A percentile compares a stretch with the other conserved stretches of the same genome.
phyloP scores from a whole-genome alignment of 2,329 filamentous ascomycete genomes.

The Paraphaeosphaeria minitans region DNA sequence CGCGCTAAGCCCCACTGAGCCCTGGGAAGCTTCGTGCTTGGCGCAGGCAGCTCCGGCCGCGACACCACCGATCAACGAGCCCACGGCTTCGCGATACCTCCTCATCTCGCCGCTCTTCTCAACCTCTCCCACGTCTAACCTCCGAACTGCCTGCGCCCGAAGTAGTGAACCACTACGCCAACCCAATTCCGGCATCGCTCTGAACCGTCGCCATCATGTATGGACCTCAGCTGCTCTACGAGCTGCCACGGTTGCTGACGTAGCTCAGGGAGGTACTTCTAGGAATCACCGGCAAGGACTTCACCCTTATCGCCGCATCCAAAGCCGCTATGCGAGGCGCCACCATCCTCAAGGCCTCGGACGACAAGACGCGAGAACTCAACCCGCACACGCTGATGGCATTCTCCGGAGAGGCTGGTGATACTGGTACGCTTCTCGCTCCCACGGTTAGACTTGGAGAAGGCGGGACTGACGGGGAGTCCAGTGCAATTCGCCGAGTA shows the following conservation, averaged over 20 bases:
- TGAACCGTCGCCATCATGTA: constrained; percentile 39
- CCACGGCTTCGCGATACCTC: constrained; percentile 4
- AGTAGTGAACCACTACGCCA: background rate
- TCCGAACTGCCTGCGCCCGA: background rate
- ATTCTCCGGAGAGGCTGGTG: constrained; percentile 93
- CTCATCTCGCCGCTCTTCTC: background rate
- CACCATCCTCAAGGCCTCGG: constrained; percentile 90
- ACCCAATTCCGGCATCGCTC: constrained; percentile 15
- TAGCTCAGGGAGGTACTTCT: constrained; percentile 91
- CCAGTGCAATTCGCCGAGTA: constrained; percentile 98
- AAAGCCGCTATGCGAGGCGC: constrained; percentile 98
- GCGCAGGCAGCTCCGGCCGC: constrained; percentile 22
- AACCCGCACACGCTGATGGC: constrained; percentile 96
- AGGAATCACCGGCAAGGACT: constrained; percentile 98
- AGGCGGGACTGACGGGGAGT: constrained; percentile 13
- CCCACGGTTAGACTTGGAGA: background rate
- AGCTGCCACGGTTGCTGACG: constrained; percentile 20
- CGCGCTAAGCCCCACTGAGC: background rate
- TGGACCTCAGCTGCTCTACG: constrained; percentile 12
- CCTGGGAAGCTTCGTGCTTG: constrained; percentile 6
- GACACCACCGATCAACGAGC: constrained; percentile 14
- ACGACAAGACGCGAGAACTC: constrained; percentile 93
- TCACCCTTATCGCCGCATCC: constrained; percentile 94
- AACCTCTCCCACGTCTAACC: background rate
- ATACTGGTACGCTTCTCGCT: constrained; percentile 69